These are phyloP conservation scores for Phaeosphaeriaceae sp. DNA, from an alignment of 2,329 filamentous ascomycete species.

Conservation along the genomic window DNA sequence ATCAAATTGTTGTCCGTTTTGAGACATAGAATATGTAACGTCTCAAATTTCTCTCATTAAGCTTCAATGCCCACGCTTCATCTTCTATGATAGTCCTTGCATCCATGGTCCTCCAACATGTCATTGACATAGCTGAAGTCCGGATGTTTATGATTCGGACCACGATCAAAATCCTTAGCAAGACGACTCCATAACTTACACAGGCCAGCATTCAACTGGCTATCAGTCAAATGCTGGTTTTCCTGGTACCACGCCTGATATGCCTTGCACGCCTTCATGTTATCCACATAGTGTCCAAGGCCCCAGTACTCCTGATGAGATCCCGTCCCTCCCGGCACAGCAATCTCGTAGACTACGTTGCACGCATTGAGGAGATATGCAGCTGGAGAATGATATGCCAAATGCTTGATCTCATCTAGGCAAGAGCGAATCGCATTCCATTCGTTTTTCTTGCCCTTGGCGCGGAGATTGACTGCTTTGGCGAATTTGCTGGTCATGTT, in stretches of 20 bases:
- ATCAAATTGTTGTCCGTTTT: no score
- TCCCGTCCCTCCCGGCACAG: neutral
- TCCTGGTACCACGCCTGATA: neutral
- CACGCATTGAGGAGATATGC: constrained; percentile 1
- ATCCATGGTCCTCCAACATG: neutral
- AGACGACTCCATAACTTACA: neutral
- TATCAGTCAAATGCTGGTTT: neutral
- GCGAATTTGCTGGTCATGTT: neutral
- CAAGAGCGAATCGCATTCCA: neutral
- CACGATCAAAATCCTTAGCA: neutral
- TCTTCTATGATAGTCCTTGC: neutral
- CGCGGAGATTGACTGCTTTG: neutral
- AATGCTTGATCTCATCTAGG: neutral
- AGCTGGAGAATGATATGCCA: neutral
- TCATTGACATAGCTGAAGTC: neutral
- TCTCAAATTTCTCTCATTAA: no score
- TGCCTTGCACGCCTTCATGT: neutral
- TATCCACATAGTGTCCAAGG: neutral
- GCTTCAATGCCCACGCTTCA: no score
- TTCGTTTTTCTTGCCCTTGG: neutral
- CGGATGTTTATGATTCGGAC: neutral
- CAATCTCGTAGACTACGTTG: neutral
- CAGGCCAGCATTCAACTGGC: neutral
- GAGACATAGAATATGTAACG: no score
- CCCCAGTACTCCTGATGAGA: neutral